A percentile compares a stretch with the other conserved stretches of the same genome.
Conservation (phyloP, 805 yeast species). For the Cyberlindnera lachancei region DNA sequence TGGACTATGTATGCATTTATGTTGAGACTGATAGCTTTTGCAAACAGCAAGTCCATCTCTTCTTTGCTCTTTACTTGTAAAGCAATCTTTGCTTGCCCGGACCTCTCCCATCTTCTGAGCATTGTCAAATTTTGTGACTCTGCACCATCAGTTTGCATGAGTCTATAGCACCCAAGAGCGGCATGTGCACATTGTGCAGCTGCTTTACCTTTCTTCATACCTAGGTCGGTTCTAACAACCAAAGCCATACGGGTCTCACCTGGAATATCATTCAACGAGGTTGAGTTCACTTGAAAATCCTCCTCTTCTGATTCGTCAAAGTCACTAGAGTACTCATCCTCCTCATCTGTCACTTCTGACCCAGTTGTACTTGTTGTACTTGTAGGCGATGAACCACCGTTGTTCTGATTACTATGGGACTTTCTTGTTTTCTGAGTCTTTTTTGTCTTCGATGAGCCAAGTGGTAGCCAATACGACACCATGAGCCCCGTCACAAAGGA, state of each 20-base stretch:
- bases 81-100: constrained; percentile 93
- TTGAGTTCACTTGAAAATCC: constrained; percentile 53
- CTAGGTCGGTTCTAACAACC: constrained; percentile 79
- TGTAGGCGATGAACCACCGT: too few species aligned
- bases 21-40: constrained; percentile 72
- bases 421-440: not conserved
- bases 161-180: constrained; percentile 81
- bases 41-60: constrained; percentile 65
- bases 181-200: constrained; percentile 99
- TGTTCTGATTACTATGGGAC: too few species aligned
- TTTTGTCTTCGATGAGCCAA: too few species aligned
- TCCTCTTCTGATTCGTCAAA: constrained; percentile 40
- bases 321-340: constrained; percentile 24
- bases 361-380: too few species aligned
- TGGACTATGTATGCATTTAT: constrained; percentile 76
- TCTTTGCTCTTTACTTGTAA: constrained; percentile 65
- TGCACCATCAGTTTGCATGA: constrained; percentile 45
- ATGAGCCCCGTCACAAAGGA: constrained; percentile 33
- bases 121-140: constrained; percentile 52
- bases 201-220: constrained; percentile 90
- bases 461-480: constrained; percentile 17
- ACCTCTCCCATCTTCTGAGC: constrained; percentile 67
- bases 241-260: constrained; percentile 86
- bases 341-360: too few species aligned
- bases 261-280: constrained; percentile 53